phyloP scores from a whole-genome alignment of 2,329 filamentous ascomycete genomes.

The Apiospora aurea region DNA sequence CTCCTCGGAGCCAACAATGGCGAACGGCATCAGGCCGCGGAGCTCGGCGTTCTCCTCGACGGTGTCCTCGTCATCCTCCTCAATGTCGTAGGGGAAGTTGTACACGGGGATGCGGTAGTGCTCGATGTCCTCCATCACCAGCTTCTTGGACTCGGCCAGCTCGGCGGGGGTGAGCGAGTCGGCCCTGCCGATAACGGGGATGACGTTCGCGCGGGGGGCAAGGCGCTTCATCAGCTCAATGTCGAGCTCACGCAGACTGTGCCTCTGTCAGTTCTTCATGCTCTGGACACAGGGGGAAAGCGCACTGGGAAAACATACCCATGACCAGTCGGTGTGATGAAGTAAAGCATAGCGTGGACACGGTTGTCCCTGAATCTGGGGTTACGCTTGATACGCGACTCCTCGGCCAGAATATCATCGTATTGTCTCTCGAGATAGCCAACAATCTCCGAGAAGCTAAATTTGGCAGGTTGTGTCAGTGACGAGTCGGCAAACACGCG shows the following conservation, averaged over 20 bases:
- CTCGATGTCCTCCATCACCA: conserved; percentile 99
- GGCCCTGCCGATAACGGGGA: conserved; percentile 97
- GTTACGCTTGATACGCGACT: conserved; percentile 99
- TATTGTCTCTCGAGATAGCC: conserved; percentile 99
- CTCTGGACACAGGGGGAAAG: not conserved
- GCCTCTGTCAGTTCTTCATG: conserved; percentile 22
- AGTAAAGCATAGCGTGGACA: conserved; percentile 97
- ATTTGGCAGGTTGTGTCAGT: conserved; percentile 24
- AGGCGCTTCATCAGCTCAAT: conserved; percentile 99
- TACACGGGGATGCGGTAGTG: conserved; percentile 99
- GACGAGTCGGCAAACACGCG: conserved; percentile 19
- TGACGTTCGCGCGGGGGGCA: conserved; percentile 97
- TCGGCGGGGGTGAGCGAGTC: conserved; percentile 96
- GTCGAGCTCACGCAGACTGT: conserved; percentile 93
- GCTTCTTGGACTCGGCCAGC: conserved; percentile 98
- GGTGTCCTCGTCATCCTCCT: conserved; percentile 99
- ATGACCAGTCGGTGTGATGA: conserved; percentile 97
- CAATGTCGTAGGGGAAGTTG: conserved; percentile 99
- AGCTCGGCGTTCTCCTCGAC: conserved; percentile 99
- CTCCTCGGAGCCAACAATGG: conserved; percentile 97
- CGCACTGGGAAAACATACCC: conserved; percentile 61
- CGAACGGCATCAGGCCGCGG: conserved; percentile 96
- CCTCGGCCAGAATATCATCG: conserved; percentile 98
- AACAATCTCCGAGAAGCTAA: conserved; percentile 94
- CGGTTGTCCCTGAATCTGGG: conserved; percentile 99